Evolutionary conservation across 2,329 filamentous ascomycete genomes (phyloP).

Genomic region (Aspergillus arachidicola): DNA sequence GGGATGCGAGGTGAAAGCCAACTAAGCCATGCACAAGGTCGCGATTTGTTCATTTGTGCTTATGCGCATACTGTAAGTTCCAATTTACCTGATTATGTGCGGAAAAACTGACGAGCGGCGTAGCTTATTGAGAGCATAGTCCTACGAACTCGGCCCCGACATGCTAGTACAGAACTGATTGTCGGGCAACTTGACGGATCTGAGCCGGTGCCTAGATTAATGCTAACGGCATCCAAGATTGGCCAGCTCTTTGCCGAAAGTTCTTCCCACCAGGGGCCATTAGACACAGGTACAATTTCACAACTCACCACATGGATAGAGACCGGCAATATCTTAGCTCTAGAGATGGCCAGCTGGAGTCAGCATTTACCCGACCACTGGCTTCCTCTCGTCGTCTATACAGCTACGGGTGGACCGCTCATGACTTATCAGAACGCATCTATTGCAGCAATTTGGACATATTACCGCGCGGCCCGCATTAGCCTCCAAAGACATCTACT

Average conservation of each 20-base stretch:
- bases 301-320: conserved; percentile 29
- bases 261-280: conserved; percentile 19
- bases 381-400: conserved; percentile 37
- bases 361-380: conserved; percentile 34
- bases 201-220: conserved; percentile 35
- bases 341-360: conserved; percentile 35
- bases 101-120: conserved; percentile 6
- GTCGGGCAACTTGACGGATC: conserved; percentile 28
- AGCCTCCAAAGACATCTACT: conserved; percentile 35
- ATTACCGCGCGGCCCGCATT: conserved; percentile 39
- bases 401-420: conserved; percentile 29
- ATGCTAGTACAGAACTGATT: conserved; percentile 31
- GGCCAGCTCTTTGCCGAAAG: conserved; percentile 31
- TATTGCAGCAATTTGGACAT: conserved; percentile 36
- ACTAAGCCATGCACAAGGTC: conserved; percentile 32
- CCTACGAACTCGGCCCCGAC: conserved; percentile 34
- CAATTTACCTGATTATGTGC: background rate
- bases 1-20: conserved; percentile 36
- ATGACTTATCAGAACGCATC: conserved; percentile 37
- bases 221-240: conserved; percentile 34
- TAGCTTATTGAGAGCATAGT: conserved; percentile 40
- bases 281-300: conserved; percentile 18
- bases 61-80: conserved; percentile 38
- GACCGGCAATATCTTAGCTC: conserved; percentile 26
- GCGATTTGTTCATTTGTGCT: conserved; percentile 41